Base-by-base conservation (phyloP, 129 eudicot species). In the Centrapalus pauciflorus region DNA sequence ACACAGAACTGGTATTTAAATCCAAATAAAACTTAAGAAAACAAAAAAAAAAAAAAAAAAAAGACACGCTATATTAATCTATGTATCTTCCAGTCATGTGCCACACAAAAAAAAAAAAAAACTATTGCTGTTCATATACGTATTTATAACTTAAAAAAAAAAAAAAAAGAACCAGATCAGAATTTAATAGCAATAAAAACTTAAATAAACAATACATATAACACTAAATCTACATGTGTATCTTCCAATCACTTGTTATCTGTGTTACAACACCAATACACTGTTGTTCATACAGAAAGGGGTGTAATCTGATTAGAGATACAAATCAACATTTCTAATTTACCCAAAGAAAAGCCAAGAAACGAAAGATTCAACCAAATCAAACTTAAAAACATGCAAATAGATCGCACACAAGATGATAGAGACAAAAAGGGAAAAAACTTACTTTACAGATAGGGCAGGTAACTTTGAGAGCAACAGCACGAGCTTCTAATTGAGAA, bases 401-500 rank as follows among this genome's bases (percentile, higher is more conserved):
- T 23, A 43, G 55, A 71, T 55, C 64, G 35, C 25, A 60, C 1
- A 27, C 19, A 69, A 19, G 23, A 8, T 13, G 5, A 20, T 1
- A 23, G 3, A 33, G 40, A 1, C 3, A 57, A 43, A 56, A 33
- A 30, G 2, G 48, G 13, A 13, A n/a, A n/a, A 5, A 19, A 33
- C 52, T 30, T 75, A 91, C 98, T 82, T 88, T 87, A 70, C 98
- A 91, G 64, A 87, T 81, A 51, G 94, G 83, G 76, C 98, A 91
- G 73, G 58, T 75, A 66, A 91, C 79, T 79, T 91, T 87, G 80
- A 91, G 98, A 41, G 90, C 98, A 79, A 85, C 88, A 52, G 90
- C 96, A 52, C 98, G 98, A 45, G 87, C 89, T 75, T 91, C 98
- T 27, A 91, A 70, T 80, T 91, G 98, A 41, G 96, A 91, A 7